Conservation (phyloP, 164 flowering plant genomes). For the Umbellularia californica region DNA sequence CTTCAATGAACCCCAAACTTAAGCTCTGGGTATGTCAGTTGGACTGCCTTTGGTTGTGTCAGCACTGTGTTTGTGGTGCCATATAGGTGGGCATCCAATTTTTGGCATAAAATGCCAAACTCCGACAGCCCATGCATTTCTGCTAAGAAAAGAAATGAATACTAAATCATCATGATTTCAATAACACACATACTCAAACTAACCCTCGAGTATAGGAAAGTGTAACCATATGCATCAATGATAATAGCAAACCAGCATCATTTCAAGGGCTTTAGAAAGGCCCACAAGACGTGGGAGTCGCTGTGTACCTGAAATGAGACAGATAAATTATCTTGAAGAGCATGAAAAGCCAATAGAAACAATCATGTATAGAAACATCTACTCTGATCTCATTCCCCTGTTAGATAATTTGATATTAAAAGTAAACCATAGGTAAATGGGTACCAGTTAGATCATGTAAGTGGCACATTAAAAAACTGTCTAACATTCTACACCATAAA, state of each 20-base stretch:
- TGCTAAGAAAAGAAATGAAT: not conserved
- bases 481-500: no score
- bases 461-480: no score
- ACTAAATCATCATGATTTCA: not conserved
- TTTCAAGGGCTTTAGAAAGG: constrained; percentile 88
- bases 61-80: not conserved
- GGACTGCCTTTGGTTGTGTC: not conserved
- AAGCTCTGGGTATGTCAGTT: not conserved
- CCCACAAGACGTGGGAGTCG: constrained; percentile 99
- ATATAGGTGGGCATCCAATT: no score
- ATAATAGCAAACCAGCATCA: constrained; percentile 75
- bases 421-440: no score
- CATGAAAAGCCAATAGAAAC: not conserved
- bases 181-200: not conserved
- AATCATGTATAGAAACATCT: not conserved
- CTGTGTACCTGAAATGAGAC: constrained; percentile 69
- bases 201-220: not conserved
- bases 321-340: not conserved
- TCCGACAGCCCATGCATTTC: not conserved
- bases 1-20: not conserved
- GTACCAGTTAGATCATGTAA: no score
- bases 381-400: not conserved
- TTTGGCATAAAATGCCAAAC: not conserved
- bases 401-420: not conserved
- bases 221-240: not conserved